Base-by-base conservation (phyloP, 768 basidiomycete genomes). In the Coprinopsis sp. region DNA sequence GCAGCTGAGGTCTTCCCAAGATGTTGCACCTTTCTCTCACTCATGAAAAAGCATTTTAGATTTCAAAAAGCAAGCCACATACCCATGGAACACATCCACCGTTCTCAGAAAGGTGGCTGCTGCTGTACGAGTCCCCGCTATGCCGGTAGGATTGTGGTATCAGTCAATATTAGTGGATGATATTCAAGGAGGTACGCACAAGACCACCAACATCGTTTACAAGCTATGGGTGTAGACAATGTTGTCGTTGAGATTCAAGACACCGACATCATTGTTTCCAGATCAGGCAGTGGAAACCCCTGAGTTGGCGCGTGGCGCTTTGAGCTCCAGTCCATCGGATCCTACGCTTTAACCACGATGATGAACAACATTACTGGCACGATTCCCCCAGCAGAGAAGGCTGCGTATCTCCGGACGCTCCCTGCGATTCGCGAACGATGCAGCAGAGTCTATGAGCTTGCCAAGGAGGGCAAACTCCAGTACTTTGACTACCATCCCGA, bases 361-460 rank as follows among this genome's bases (percentile, higher is more conserved):
- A 55, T 49, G 28, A 71, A 67, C 64, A 68, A 65, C 51, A 49
- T 69, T 28, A 54, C 62, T 24, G 61, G 54, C 18, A 51, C 43
- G 16, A 51, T 64, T 12, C 46, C 68, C 10, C 46, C 64, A 13
- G 54, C 65, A 33, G 63, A 72, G 50, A 77, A 68, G 30, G 79
- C 82, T 21, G 68, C 66, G 4, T 94, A 93, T 59, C 78, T 96
- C 34, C 83, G 86, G 25, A 91, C 89, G 0, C 74, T 96, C 3
- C 87, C 90, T 13, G 79, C 92, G n/a, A 91, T 97, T 56, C 79
- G 95, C 37, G 85, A 93, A 56, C 77, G 91, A 33, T 98, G 92
- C 64, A 61, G 66, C 10, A 76, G 76, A 33, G 91, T 98, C 27
- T 81, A 87, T 62, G 76, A 81, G 23, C 81, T 95, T 16, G 93